phyloP scores from a whole-genome alignment of 225 moss, liverwort and hornwort species.

The Antitrichia curtipendula region DNA sequence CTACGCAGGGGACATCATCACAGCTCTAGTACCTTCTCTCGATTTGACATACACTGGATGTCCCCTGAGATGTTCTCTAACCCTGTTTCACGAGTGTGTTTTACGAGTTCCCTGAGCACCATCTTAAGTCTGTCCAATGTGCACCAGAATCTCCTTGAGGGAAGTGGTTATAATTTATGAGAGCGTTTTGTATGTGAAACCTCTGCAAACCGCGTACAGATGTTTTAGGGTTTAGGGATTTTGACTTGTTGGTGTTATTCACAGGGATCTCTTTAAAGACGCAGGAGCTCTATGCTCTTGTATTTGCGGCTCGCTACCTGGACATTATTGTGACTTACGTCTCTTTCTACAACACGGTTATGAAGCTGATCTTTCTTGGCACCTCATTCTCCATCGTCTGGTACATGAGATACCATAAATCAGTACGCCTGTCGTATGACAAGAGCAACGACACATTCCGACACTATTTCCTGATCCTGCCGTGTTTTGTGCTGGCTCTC shows the following conservation, averaged over 20 bases:
- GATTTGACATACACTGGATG: not conserved
- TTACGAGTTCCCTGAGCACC: not conserved
- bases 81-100: not conserved
- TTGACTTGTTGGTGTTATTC: not conserved
- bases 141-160: not conserved
- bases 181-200: not conserved
- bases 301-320: conserved; percentile 79
- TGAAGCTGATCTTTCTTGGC: conserved; percentile 84
- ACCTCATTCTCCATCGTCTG: conserved; percentile 78
- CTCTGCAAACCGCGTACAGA: not conserved
- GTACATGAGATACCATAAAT: conserved; percentile 72
- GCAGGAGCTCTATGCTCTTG: conserved; percentile 85
- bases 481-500: conserved; percentile 69
- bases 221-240: not conserved
- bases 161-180: not conserved
- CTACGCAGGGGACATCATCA: not conserved
- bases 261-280: conserved; percentile 91
- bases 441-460: conserved; percentile 68
- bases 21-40: not conserved
- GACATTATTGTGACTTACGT: conserved; percentile 60
- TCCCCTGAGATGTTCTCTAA: not conserved
- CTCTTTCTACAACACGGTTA: conserved; percentile 76
- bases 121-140: not conserved
- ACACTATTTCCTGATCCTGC: conserved; percentile 66
- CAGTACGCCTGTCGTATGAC: conserved; percentile 76